Evolutionary conservation across 805 yeast species (phyloP).

Genomic region (Yarrowia alimentaria): DNA sequence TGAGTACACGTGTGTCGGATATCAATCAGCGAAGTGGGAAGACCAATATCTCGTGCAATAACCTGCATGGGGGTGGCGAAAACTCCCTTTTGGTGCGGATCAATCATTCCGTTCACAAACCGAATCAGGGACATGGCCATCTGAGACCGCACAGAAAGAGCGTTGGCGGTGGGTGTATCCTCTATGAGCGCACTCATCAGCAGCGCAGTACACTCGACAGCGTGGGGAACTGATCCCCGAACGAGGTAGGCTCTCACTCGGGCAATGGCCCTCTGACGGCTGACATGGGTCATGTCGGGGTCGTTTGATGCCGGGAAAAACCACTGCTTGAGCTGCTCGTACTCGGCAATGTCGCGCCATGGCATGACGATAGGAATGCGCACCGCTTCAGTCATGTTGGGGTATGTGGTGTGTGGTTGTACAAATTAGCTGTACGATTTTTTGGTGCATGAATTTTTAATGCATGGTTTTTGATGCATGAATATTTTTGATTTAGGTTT

Average conservation of each 20-base stretch:
- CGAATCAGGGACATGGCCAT: constrained; percentile 17
- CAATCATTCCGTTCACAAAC: constrained; percentile 25
- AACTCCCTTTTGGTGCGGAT: constrained; percentile 14
- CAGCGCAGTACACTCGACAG: constrained; percentile 10
- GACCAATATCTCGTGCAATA: constrained; percentile 19
- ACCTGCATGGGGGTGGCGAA: constrained; percentile 19
- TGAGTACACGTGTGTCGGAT: constrained; percentile 22
- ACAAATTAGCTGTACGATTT: too few relatives aligned
- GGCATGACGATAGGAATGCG: neutral
- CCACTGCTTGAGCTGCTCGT: constrained; percentile 1
- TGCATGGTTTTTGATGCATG: too few relatives aligned
- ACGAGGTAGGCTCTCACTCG: constrained; percentile 14
- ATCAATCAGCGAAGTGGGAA: constrained; percentile 9
- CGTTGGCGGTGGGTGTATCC: neutral
- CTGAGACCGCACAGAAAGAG: neutral
- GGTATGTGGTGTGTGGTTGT: too few relatives aligned
- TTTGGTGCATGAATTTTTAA: too few relatives aligned
- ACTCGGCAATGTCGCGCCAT: neutral
- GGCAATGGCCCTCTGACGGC: constrained; percentile 1
- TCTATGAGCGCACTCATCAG: neutral
- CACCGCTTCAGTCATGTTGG: neutral
- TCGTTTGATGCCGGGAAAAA: neutral
- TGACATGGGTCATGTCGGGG: neutral
- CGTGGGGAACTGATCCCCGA: constrained; percentile 12
- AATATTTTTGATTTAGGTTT: too few relatives aligned